These are phyloP conservation scores for Candida quercuum DNA, from an alignment of 805 yeast species.

Conservation along the genomic window DNA sequence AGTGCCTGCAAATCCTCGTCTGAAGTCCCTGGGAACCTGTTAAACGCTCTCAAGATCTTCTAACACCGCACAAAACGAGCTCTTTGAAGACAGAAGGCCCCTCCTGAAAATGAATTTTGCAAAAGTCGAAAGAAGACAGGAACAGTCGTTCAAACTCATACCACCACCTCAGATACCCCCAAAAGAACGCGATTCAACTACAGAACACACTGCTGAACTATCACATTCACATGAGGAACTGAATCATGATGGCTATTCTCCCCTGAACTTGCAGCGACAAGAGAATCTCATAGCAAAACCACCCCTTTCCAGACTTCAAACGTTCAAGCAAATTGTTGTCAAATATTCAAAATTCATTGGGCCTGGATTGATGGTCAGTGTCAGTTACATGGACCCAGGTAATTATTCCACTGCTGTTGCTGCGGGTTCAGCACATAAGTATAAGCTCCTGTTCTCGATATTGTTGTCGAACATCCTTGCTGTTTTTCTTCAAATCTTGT, in stretches of 20 bases:
- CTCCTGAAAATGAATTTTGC: slow-evolving; percentile 2
- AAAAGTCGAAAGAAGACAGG: background rate
- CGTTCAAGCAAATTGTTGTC: slow-evolving; percentile 18
- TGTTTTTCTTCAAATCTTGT: slow-evolving; percentile 75
- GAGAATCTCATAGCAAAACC: background rate
- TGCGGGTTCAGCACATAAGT: slow-evolving; percentile 85
- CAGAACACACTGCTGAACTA: background rate
- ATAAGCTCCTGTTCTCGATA: slow-evolving; percentile 71
- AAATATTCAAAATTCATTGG: slow-evolving; percentile 74
- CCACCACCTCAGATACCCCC: background rate
- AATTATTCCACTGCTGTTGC: slow-evolving; percentile 93
- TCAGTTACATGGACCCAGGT: slow-evolving; percentile 97
- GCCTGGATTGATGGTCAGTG: slow-evolving; percentile 92
- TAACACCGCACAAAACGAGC: too few relatives aligned
- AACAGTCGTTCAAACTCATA: background rate
- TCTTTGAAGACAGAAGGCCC: too few relatives aligned
- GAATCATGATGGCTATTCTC: background rate
- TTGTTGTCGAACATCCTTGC: slow-evolving; percentile 82
- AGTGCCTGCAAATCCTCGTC: too few relatives aligned
- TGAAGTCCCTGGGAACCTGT: too few relatives aligned
- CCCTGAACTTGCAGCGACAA: background rate
- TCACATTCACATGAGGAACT: too few relatives aligned
- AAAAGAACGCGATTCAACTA: too few relatives aligned
- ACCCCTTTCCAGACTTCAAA: slow-evolving; percentile 7
- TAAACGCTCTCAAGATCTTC: too few relatives aligned